Base-by-base conservation (phyloP, 2,329 filamentous ascomycete genomes). In the Pseudogymnoascus sp. region DNA sequence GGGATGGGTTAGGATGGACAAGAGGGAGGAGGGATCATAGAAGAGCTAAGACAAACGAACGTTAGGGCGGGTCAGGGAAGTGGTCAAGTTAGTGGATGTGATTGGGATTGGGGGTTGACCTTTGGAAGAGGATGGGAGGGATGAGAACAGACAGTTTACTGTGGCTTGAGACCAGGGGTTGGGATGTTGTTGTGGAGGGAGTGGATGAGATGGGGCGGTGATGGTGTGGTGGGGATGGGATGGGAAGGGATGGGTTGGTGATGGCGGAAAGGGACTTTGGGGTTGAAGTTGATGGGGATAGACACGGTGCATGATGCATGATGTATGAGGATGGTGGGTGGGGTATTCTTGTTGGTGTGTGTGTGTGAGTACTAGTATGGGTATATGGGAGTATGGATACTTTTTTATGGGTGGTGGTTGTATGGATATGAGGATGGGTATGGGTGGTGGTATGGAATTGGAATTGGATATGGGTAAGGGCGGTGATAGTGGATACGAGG, bases 221-320 rank as follows among this genome's bases (percentile, higher is more conserved):
- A 48, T 45, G 39, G 21, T 48, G 21, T 21, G 38, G n/a, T 18
- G 38, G 19, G 10, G 12, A 41, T 23, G 23, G 9, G 37, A 37
- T 37, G 10, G n/a, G 15, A 9, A 19, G 35, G 18, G 15, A 15
- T 3, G 35, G 3, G 10, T 38, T 9, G 35, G 13, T 52, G 41
- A 52, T 52, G 41, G 41, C 41, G 41, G 41, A 52, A 52, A 52
- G 41, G 41, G 41, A 52, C 41, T 52, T 52, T 52, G 41, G 41
- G 41, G 41, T 52, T 52, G 41, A 52, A 15, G 41, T 52, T 52
- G 41, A 52, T 52, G 41, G 41, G 41, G 41, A 52, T 52, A 52
- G 41, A 52, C 41, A 52, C 12, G 41, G 41, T 52, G 41, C 41
- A 52, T 52, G 41, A 52, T 52, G 41, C 41, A 52, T 52, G 41